phyloP scores from a whole-genome alignment of 495 filamentous ascomycete genomes.

The Trichoderma asperelloides region DNA sequence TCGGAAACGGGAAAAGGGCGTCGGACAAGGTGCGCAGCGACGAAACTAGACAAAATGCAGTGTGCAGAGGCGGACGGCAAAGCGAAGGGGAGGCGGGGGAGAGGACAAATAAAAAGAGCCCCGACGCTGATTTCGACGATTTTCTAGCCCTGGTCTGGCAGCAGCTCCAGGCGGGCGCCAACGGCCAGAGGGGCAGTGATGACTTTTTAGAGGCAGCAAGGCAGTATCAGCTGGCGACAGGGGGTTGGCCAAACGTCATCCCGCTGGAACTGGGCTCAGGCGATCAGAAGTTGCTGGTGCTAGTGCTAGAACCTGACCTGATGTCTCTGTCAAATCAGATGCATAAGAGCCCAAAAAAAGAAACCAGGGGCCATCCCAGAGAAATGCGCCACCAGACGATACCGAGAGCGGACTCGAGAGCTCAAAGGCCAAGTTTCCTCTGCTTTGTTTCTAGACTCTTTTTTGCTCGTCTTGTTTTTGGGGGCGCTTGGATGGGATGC shows the following conservation, averaged over 20 bases:
- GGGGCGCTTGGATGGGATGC: neutral
- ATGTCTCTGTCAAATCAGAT: neutral
- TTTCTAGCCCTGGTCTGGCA: neutral
- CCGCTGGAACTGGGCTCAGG: neutral
- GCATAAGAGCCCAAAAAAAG: neutral
- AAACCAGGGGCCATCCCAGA: neutral
- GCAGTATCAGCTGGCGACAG: conserved; percentile 8
- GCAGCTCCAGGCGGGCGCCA: neutral
- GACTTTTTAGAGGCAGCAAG: conserved; percentile 7
- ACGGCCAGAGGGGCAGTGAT: conserved; percentile 4
- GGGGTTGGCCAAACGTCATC: conserved; percentile 5
- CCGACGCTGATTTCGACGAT: neutral
- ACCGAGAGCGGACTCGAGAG: neutral
- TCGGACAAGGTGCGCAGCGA: neutral
- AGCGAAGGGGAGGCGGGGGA: neutral
- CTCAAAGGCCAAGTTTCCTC: neutral
- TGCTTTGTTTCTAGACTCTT: neutral
- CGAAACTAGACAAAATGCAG: neutral
- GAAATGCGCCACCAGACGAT: neutral
- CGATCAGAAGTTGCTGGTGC: neutral
- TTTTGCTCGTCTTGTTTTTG: neutral
- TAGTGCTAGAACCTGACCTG: neutral
- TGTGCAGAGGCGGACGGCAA: neutral
- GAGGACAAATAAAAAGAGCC: neutral
- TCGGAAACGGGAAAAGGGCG: neutral